Base-by-base conservation (phyloP, 129 eudicot species). In the Logfia minima region DNA sequence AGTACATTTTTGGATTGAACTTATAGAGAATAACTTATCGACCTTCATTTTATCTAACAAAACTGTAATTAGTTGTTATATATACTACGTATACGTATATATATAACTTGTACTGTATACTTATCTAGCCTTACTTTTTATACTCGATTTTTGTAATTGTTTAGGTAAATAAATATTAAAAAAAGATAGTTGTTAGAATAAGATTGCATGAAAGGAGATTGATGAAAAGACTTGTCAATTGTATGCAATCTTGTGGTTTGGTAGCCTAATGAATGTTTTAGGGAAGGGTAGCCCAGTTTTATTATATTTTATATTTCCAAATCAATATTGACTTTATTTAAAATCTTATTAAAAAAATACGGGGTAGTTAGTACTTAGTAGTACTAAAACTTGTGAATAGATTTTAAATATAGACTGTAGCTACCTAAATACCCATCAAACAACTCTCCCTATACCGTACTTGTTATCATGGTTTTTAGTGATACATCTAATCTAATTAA, bases 171-270 rank as follows among this genome's bases (percentile, higher is more conserved):
- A 23, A 35, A 55, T 29, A 21, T 68, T 37, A 37, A 43, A 59
- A 78, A 35, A 19, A 70, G 22, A 48, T 10, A 61, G 71, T 60
- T 17, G 82, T 60, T 78, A 78, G 71, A 70, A 78, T 70, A 78
- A 70, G 48, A 78, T 78, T 60, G 74, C 11, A 66, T 48, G 80
- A 52, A 52, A 21, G 24, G 74, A 69, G 68, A n/a, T 77, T 7
- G 63, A 78, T 78, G 82, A 78, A 78, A 78, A 41, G 82, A 78
- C 82, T 70, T 78, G 76, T 78, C 77, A 41, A 67, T 35, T 69
- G 43, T 53, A 37, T 61, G 64, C 68, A 78, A 78, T 70, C 76
- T 43, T 77, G 45, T 51, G 81, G 64, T 78, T 78, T 70, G 77
- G 82, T 78, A 59, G 82, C 41, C 68, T 77, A 60, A 70, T 78